phyloP scores from a whole-genome alignment of 768 basidiomycete genomes.

The Auricularia heimuer region DNA sequence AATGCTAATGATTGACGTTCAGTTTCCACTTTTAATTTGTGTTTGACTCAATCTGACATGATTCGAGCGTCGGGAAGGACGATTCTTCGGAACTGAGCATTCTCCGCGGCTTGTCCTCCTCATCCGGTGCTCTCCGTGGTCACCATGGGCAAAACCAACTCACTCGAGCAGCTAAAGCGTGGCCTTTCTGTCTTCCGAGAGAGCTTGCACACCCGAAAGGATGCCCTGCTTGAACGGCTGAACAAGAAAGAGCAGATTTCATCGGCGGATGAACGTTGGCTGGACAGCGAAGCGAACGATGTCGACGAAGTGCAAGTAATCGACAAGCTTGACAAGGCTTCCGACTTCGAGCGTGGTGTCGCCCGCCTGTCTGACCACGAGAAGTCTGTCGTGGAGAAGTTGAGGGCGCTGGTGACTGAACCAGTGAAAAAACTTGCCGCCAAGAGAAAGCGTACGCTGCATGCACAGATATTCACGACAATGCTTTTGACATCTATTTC shows the following conservation, averaged over 20 bases:
- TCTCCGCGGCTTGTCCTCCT: not conserved
- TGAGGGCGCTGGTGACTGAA: not conserved
- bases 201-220: conserved; percentile 16
- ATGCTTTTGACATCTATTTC: too few species aligned
- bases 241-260: conserved; percentile 1
- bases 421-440: too few species aligned
- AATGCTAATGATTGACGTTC: too few species aligned
- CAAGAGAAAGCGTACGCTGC: too few species aligned
- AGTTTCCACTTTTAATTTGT: too few species aligned
- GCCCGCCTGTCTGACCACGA: not conserved
- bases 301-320: not conserved
- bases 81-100: too few species aligned
- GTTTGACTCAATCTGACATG: too few species aligned
- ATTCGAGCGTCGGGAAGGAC: too few species aligned
- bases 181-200: conserved; percentile 1
- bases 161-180: not conserved
- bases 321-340: not conserved
- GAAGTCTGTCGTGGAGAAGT: not conserved
- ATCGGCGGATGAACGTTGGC: not conserved
- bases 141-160: not conserved
- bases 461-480: too few species aligned
- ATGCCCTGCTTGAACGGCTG: conserved; percentile 9
- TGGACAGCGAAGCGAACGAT: not conserved
- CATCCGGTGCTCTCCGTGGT: not conserved
- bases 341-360: not conserved